phyloP scores from a whole-genome alignment of 2,329 filamentous ascomycete genomes.

The Didymella sp. region DNA sequence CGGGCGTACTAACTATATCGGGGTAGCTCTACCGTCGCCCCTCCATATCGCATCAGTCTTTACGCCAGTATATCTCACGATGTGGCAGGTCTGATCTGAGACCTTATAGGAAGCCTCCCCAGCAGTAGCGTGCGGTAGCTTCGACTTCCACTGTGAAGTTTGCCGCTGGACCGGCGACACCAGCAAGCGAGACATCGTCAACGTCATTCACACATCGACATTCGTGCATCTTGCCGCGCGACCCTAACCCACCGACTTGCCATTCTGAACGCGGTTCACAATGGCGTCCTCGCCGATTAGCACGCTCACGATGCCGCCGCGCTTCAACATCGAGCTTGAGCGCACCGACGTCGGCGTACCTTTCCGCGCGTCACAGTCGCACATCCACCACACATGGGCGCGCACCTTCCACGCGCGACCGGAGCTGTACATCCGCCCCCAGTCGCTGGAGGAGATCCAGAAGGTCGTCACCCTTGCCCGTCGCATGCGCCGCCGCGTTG shows the following conservation, averaged over 20 bases:
- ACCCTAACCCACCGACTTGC: not conserved
- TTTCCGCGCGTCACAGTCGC: slow-evolving; percentile 75
- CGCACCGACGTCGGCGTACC: slow-evolving; percentile 68
- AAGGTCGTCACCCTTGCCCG: slow-evolving; percentile 83
- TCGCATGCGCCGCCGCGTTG: slow-evolving; percentile 78
- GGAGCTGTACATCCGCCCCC: slow-evolving; percentile 88
- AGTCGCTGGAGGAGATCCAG: slow-evolving; percentile 79
- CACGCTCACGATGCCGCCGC: slow-evolving; percentile 44
- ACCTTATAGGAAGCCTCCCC: not conserved
- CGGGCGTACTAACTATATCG: slow-evolving; percentile 12
- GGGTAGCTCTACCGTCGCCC: slow-evolving; percentile 11
- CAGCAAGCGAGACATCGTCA: slow-evolving; percentile 15
- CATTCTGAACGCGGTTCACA: not conserved
- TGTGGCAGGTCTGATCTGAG: not conserved
- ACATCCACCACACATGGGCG: slow-evolving; percentile 93
- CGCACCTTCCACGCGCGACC: slow-evolving; percentile 88
- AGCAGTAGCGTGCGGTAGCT: not conserved
- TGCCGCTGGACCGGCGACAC: slow-evolving; percentile 17
- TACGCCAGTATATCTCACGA: not conserved
- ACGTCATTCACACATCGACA: slow-evolving; percentile 17
- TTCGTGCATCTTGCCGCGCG: slow-evolving; percentile 2
- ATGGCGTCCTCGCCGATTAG: slow-evolving; percentile 30
- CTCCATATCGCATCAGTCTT: slow-evolving; percentile 4
- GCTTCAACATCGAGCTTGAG: slow-evolving; percentile 62
- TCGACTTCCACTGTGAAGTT: not conserved